Percentiles rank a stretch among this genome's conserved stretches.
phyloP scores from a whole-genome alignment of 2,329 filamentous ascomycete species.

The Colletotrichum spaethianum region DNA sequence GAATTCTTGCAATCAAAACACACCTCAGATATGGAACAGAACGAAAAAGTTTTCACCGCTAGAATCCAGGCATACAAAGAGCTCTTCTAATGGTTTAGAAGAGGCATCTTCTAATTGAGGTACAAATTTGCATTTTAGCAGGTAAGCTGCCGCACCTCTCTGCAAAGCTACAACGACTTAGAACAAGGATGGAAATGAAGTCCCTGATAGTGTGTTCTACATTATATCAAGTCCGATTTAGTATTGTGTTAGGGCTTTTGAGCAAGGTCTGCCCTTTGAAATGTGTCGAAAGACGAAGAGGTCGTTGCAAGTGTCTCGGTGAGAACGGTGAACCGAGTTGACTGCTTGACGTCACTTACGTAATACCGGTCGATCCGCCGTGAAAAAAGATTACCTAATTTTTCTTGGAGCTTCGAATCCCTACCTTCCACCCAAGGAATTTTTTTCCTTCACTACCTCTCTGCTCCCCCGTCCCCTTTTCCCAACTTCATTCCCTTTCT shows the following conservation, averaged over 20 bases:
- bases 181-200: too few relatives aligned
- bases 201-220: too few relatives aligned
- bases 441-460: constrained; percentile 21
- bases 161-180: too few relatives aligned
- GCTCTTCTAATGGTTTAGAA: too few relatives aligned
- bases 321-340: not conserved
- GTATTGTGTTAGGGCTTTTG: too few relatives aligned
- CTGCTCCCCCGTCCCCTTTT: not conserved
- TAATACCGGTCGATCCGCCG: not conserved
- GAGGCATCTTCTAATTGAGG: not conserved
- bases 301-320: not conserved
- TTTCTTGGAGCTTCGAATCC: constrained; percentile 22
- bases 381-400: constrained; percentile 25
- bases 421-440: constrained; percentile 19
- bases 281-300: not conserved
- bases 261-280: too few relatives aligned
- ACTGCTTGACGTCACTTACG: not conserved
- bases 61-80: too few relatives aligned
- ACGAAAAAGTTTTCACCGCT: too few relatives aligned
- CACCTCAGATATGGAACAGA: too few relatives aligned
- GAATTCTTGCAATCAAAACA: too few relatives aligned
- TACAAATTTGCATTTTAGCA: not conserved
- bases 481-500: not conserved
- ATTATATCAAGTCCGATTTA: too few relatives aligned
- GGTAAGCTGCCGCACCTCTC: not conserved